These are phyloP conservation scores for Apiospora phragmitis DNA, from an alignment of 2,329 filamentous ascomycete genomes.

Conservation along the genomic window DNA sequence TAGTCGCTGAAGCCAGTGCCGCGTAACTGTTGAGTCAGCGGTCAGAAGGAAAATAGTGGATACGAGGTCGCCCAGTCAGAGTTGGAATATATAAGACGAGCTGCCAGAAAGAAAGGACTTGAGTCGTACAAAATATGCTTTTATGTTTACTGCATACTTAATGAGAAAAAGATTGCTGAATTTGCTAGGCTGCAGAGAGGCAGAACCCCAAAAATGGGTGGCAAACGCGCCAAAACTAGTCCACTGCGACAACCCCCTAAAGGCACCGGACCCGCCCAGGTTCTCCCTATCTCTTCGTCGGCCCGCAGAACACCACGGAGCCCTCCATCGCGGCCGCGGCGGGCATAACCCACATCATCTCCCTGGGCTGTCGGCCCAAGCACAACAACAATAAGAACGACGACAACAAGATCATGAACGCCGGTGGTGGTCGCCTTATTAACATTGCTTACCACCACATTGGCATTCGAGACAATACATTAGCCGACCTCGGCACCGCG, in stretches of 20 bases:
- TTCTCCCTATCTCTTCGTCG: slow-evolving; percentile 9
- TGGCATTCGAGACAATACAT: background rate
- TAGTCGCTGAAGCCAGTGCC: background rate
- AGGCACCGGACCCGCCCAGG: background rate
- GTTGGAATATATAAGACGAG: background rate
- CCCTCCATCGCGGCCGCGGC: background rate
- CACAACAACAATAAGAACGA: background rate
- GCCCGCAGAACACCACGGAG: slow-evolving; percentile 8
- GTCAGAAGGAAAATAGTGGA: background rate
- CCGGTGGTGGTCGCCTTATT: background rate
- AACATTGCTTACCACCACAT: background rate
- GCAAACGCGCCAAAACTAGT: background rate
- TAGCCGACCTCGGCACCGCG: background rate
- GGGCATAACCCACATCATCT: slow-evolving; percentile 9
- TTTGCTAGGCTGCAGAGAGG: too few relatives aligned
- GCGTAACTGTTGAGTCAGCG: background rate
- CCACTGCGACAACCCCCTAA: background rate
- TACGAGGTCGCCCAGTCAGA: background rate
- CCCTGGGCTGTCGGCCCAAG: slow-evolving; percentile 9
- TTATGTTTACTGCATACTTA: background rate
- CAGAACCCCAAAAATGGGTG: background rate
- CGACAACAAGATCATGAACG: background rate
- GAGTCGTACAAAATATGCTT: background rate
- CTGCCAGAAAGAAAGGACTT: background rate
- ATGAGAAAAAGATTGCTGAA: too few relatives aligned